phyloP scores from a whole-genome alignment of 2,329 filamentous ascomycete species.

The Phaeosphaeria sp. region DNA sequence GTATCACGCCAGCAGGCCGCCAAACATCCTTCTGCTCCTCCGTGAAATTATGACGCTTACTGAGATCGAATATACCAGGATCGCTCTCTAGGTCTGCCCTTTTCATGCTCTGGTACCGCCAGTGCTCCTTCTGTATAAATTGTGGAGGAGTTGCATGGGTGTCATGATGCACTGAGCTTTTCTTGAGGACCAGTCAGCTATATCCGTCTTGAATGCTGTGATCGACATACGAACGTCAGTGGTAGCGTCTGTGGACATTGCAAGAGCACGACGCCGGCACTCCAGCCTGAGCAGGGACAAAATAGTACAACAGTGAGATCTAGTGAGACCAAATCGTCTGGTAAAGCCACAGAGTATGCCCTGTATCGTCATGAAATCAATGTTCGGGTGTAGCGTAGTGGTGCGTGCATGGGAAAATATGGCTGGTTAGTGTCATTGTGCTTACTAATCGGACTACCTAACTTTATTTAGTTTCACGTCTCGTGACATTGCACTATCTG shows the following conservation, averaged over 20 bases:
- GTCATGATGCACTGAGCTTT: slow-evolving; percentile 42
- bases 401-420: background rate
- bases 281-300: background rate
- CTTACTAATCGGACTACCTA: background rate
- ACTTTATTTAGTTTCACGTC: background rate
- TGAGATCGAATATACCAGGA: slow-evolving; percentile 52
- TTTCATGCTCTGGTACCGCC: slow-evolving; percentile 67
- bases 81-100: slow-evolving; percentile 59
- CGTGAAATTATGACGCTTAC: slow-evolving; percentile 36
- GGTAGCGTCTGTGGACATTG: slow-evolving; percentile 31
- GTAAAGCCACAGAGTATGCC: background rate
- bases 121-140: slow-evolving; percentile 45
- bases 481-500: too few species aligned
- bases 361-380: background rate
- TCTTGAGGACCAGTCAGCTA: slow-evolving; percentile 27
- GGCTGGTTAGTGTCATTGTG: background rate
- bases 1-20: slow-evolving; percentile 34
- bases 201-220: slow-evolving; percentile 19
- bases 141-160: slow-evolving; percentile 46
- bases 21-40: slow-evolving; percentile 41
- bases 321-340: background rate
- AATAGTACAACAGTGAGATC: background rate
- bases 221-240: slow-evolving; percentile 44
- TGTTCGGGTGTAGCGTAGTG: background rate
- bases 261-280: slow-evolving; percentile 20